Percentiles rank a stretch among this genome's conserved stretches.
These are phyloP conservation scores for Tricholoma sp. DNA, from an alignment of 768 basidiomycete species.

Conservation along the genomic window DNA sequence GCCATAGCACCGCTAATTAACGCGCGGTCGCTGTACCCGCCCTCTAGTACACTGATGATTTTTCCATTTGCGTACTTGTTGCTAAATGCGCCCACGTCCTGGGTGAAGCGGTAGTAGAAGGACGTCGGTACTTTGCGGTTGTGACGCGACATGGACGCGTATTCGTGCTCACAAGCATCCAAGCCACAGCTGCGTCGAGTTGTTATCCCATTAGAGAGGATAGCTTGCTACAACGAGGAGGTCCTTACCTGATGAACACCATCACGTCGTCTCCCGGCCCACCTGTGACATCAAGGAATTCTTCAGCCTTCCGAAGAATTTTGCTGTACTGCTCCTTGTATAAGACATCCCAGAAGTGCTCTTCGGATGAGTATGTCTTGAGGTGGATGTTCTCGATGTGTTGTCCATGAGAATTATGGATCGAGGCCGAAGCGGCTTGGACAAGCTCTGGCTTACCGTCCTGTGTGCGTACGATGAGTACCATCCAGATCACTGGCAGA, in stretches of 20 bases:
- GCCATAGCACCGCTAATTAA: constrained; percentile 81
- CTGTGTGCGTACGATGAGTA: constrained; percentile 27
- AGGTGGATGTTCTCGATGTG: constrained; percentile 86
- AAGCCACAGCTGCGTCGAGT: constrained; percentile 72
- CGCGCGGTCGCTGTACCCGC: constrained; percentile 91
- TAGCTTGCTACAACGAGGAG: neutral
- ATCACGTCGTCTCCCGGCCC: constrained; percentile 65
- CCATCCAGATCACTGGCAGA: neutral
- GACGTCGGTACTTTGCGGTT: constrained; percentile 81
- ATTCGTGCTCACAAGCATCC: constrained; percentile 93
- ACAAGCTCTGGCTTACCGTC: constrained; percentile 77
- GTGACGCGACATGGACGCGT: constrained; percentile 87
- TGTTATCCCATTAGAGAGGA: no score
- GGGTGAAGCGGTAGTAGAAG: constrained; percentile 82
- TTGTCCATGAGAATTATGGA: constrained; percentile 81
- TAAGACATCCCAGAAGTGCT: constrained; percentile 70
- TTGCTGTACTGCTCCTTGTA: constrained; percentile 62
- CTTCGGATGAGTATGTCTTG: constrained; percentile 60
- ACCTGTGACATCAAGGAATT: constrained; percentile 67
- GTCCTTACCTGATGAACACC: constrained; percentile 75
- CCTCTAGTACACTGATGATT: constrained; percentile 87
- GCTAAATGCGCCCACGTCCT: constrained; percentile 63
- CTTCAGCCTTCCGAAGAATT: constrained; percentile 61
- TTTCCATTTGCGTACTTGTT: constrained; percentile 61
- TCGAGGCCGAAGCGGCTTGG: constrained; percentile 81